Evolutionary conservation across 495 filamentous ascomycete species (phyloP), one percentile per base, ranked within the genome.

Genomic region (Penicillium manginii): DNA sequence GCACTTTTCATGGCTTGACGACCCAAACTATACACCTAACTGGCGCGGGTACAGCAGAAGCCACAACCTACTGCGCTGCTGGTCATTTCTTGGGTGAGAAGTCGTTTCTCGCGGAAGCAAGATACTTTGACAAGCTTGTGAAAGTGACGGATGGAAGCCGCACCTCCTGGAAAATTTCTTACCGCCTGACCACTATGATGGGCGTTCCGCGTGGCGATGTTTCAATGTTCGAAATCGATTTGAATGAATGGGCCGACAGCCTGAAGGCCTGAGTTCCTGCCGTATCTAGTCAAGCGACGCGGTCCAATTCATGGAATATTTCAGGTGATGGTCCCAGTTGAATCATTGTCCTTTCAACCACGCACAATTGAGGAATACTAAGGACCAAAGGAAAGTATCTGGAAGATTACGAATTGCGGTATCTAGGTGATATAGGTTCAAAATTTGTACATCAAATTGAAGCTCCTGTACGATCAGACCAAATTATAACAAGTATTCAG

Each of bases 111-210:
- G 45, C 45, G 10, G 45, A 48, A 48, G 45, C 45, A 4, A 48
- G 45, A 48, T 48, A 48, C 21, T 48, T 48, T 48, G 45, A 48
- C 45, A 48, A 48, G 18, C 45, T 48, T 48, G 45, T 48, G 11
- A 48, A 48, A 18, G 45, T 48, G n/a, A 10, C 4, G 2, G 45
- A 48, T 11, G 12, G 10, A 48, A 18, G 21, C 18, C n/a, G 45
- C 18, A 18, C 21, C 8, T 4, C 2, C 14, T 48, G 45, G 45
- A 48, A 48, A 18, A 48, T 48, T 26, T 48, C 45, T 4, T 22
- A 48, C 45, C 45, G 45, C 45, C 18, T 48, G 45, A 48, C 45
- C 18, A 48, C 45, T 48, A 48, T 48, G 45, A 48, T 48, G 45
- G 45, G 45, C 21, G 45, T 48, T 48, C 45, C 45, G 12, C 45